Conservation (phyloP, 2,329 filamentous ascomycete species). For the Cladosporium sp. region DNA sequence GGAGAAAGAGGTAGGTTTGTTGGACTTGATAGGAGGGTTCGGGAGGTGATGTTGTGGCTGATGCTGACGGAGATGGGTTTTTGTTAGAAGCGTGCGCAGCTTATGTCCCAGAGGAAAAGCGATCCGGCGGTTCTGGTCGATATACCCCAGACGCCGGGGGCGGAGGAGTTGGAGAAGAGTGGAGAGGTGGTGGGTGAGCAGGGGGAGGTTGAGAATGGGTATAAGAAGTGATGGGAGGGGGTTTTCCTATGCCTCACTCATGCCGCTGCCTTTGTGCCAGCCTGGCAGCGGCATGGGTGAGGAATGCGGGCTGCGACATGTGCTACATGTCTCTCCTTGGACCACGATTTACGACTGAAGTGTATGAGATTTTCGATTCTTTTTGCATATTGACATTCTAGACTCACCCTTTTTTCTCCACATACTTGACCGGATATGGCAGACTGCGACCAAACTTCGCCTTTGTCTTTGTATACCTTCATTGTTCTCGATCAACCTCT, state of each 20-base stretch:
- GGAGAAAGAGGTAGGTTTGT: conserved; percentile 23
- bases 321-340: conserved; percentile 4
- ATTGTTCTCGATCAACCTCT: not conserved
- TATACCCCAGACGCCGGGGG: conserved; percentile 39
- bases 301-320: conserved; percentile 13
- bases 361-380: too few relatives aligned
- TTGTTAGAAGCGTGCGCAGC: conserved; percentile 34
- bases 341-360: not conserved
- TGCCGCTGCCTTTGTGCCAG: too few relatives aligned
- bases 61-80: not conserved
- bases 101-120: conserved; percentile 34
- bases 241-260: not conserved
- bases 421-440: conserved; percentile 4
- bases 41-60: not conserved
- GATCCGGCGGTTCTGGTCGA: conserved; percentile 45
- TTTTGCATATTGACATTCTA: not conserved
- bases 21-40: too few relatives aligned
- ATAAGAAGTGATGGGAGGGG: not conserved
- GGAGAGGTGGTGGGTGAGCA: not conserved
- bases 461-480: conserved; percentile 9
- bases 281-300: not conserved
- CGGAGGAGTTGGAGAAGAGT: conserved; percentile 38
- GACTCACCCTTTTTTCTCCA: not conserved
- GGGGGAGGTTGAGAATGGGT: too few relatives aligned
- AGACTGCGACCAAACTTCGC: not conserved